Conservation (phyloP, 2,329 filamentous ascomycete genomes). For the Lanzia echinophila region DNA sequence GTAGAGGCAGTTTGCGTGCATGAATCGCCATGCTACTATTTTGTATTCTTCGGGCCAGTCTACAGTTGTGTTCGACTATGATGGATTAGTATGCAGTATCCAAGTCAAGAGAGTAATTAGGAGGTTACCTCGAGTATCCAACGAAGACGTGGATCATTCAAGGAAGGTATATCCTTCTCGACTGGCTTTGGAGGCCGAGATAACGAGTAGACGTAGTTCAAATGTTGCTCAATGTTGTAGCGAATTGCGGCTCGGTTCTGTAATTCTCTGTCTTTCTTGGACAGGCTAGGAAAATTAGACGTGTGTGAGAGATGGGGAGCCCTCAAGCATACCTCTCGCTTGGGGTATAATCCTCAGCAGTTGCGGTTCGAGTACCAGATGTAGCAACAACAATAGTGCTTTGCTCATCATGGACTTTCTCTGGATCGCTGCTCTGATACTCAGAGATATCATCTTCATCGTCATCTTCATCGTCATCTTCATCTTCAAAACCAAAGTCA, state of each 20-base stretch:
- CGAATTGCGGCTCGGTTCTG: not conserved
- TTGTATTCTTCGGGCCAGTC: not conserved
- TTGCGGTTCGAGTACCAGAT: not conserved
- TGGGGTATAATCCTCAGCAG: not conserved
- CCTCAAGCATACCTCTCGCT: not conserved
- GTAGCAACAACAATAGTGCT: not conserved
- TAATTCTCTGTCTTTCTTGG: not conserved
- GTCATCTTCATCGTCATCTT: not conserved
- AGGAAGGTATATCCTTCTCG: not conserved
- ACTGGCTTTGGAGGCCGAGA: not conserved
- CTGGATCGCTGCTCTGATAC: not conserved
- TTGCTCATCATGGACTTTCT: not conserved
- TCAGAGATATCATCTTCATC: not conserved
- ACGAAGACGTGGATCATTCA: not conserved
- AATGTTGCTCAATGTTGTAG: not conserved
- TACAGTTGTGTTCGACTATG: not conserved
- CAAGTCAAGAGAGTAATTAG: not conserved
- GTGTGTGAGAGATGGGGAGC: not conserved
- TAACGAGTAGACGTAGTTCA: not conserved
- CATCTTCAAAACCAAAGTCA: not conserved
- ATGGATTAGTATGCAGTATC: not conserved
- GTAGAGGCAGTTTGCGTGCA: not conserved
- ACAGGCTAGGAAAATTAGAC: not conserved
- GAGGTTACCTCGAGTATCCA: not conserved
- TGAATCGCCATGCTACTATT: not conserved